A percentile compares a stretch with the other conserved stretches of the same genome.
phyloP scores from a whole-genome alignment of 768 basidiomycete genomes.

The Phaeolepiota aurea region DNA sequence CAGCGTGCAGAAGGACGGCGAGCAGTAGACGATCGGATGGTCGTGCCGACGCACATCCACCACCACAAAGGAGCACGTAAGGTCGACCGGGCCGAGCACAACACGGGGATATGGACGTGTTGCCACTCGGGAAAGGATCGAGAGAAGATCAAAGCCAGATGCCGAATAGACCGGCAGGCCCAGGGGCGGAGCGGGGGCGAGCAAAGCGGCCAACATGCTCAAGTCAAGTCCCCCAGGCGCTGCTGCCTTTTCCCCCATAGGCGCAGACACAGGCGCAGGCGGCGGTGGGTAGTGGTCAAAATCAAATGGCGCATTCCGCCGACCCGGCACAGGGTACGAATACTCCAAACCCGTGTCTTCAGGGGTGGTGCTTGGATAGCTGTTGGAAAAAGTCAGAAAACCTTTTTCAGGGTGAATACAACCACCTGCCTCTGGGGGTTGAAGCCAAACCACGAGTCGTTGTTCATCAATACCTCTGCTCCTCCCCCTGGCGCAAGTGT shows the following conservation, averaged over 20 bases:
- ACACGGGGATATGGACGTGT: slow-evolving; percentile 68
- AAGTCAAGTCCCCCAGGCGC: too few species aligned
- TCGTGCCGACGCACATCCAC: slow-evolving; percentile 79
- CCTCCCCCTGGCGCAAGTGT: slow-evolving; percentile 65
- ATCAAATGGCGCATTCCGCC: slow-evolving; percentile 15
- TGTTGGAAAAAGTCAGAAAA: neutral
- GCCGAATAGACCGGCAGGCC: slow-evolving; percentile 72
- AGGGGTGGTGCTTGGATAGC: too few species aligned
- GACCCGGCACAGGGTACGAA: slow-evolving; percentile 7
- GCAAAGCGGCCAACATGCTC: slow-evolving; percentile 1
- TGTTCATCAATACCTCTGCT: slow-evolving; percentile 48
- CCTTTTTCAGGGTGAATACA: neutral
- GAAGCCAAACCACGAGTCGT: neutral
- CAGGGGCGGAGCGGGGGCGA: slow-evolving; percentile 18
- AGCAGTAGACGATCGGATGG: slow-evolving; percentile 85
- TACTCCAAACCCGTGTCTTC: neutral
- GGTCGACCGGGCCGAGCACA: slow-evolving; percentile 83
- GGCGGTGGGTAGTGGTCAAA: slow-evolving; percentile 10
- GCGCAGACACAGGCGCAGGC: slow-evolving; percentile 1
- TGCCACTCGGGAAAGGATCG: slow-evolving; percentile 71
- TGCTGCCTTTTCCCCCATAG: too few species aligned
- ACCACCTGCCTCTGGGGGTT: neutral
- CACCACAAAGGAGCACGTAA: slow-evolving; percentile 88
- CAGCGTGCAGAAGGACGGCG: slow-evolving; percentile 70
- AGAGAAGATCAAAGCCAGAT: slow-evolving; percentile 86